Evolutionary conservation across 106 monocot genomes (phyloP), one percentile per base, ranked within the genome.

Genomic region (Agapanthus africanus): DNA sequence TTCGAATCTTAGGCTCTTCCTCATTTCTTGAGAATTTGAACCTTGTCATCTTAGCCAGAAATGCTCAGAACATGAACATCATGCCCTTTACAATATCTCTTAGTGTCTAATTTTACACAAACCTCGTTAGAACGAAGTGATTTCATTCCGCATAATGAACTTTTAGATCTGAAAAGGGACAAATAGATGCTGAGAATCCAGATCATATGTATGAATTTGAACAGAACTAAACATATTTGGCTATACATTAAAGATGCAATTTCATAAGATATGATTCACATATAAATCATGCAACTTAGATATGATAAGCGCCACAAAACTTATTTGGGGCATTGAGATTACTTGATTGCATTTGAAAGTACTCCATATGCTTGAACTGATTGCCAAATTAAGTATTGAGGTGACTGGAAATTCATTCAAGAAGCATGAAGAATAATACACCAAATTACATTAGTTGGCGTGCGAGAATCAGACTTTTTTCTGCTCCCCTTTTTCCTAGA

Each of bases 401-500:
- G 16, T 13, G 18, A 59, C 32, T 59, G 32, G 15, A 33, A 59
- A 14, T 33, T 32, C 5, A 33, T 59, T 59, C 32, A 18, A n/a
- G n/a, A n/a, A n/a, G n/a, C n/a, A 44, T 16, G 0, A 44, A 44
- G 16, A 54, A 54, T 6, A 54, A 54, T 54, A n/a, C 7, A 6
- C 7, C 23, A 23, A 26, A 7, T 79, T 77, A 74, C 78, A 71
- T 76, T 50, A 72, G 28, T 46, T 4, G 61, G 40, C 16, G 13
- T 54, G n/a, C n/a, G n/a, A 16, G 73, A 37, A 38, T 64, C 25
- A 62, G 27, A 76, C 78, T 40, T 82, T 72, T 73, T 87, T 35
- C 62, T 65, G 73, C 63, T 36, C n/a, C 79, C 76, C 51, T 87
- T 91, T 69, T 84, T 97, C 22, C 46, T 79, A 49, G 74, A 70